Conservation (phyloP, 2,329 filamentous ascomycete species). For the Stachybotrys elegans region DNA sequence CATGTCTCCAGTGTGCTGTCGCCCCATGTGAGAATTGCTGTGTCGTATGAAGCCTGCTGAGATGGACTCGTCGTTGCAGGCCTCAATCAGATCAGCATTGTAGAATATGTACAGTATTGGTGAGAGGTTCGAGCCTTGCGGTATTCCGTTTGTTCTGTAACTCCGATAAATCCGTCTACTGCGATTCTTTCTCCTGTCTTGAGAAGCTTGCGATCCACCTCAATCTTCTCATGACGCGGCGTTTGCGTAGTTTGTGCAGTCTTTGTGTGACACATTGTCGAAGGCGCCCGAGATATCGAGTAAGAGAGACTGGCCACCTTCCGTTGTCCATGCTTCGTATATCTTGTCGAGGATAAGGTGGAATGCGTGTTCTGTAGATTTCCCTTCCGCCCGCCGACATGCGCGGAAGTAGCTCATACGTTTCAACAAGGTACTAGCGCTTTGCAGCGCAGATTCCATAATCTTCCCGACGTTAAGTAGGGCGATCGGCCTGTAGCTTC, state of each 20-base stretch:
- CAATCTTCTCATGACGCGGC: slow-evolving; percentile 12
- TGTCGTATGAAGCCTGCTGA: background rate
- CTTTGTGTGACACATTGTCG: slow-evolving; percentile 10
- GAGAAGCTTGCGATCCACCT: slow-evolving; percentile 9
- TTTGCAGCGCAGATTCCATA: slow-evolving; percentile 10
- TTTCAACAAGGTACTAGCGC: slow-evolving; percentile 9
- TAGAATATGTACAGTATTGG: slow-evolving; percentile 2
- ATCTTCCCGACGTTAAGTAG: slow-evolving; percentile 11
- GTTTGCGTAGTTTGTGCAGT: slow-evolving; percentile 11
- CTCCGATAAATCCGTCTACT: slow-evolving; percentile 1
- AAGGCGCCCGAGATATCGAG: slow-evolving; percentile 12
- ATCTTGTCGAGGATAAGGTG: slow-evolving; percentile 8
- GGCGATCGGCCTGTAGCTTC: slow-evolving; percentile 14
- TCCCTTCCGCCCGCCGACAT: slow-evolving; percentile 6
- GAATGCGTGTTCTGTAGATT: slow-evolving; percentile 10
- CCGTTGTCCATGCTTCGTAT: slow-evolving; percentile 8
- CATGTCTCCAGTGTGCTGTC: background rate
- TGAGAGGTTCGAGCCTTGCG: slow-evolving; percentile 5
- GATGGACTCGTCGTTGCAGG: background rate
- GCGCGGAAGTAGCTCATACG: slow-evolving; percentile 5
- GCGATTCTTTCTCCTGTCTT: background rate
- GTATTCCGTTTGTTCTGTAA: background rate
- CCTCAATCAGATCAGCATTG: background rate
- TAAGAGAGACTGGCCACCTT: slow-evolving; percentile 8
- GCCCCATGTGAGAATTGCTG: background rate